A percentile compares a stretch with the other conserved stretches of the same genome.
Conservation (phyloP, 352 stramenopile species). For the Phytophthora colocasiae region DNA sequence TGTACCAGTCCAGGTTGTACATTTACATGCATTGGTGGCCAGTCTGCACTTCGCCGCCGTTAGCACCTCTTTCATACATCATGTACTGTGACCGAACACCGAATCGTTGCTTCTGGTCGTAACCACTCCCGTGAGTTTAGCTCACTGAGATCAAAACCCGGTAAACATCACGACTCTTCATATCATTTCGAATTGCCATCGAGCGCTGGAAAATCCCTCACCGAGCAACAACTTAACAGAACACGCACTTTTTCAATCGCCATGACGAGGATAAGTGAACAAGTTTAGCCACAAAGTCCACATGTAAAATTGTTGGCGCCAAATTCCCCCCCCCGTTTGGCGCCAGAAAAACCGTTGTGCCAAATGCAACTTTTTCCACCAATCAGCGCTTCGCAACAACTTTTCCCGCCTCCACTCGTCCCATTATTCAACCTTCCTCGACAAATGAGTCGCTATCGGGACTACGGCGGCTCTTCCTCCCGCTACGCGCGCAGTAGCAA, state of each 20-base stretch:
- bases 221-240: too few relatives aligned
- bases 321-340: neutral
- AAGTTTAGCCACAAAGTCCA: too few relatives aligned
- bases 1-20: too few relatives aligned
- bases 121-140: neutral
- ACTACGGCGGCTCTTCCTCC: constrained; percentile 31
- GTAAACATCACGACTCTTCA: too few relatives aligned
- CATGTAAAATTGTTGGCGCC: too few relatives aligned
- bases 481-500: constrained; percentile 24
- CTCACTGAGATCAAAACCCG: neutral
- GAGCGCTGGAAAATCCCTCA: too few relatives aligned
- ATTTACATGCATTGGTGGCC: too few relatives aligned
- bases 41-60: neutral
- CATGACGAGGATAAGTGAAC: too few relatives aligned
- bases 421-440: constrained; percentile 1
- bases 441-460: constrained; percentile 27
- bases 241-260: too few relatives aligned
- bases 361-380: constrained; percentile 4
- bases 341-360: neutral
- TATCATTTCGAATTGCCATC: too few relatives aligned
- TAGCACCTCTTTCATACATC: too few relatives aligned
- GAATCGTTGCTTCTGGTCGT: constrained; percentile 1
- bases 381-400: constrained; percentile 1
- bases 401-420: constrained; percentile 12
- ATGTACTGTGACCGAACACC: constrained; percentile 7